A percentile compares a stretch with the other conserved stretches of the same genome.
Conservation (phyloP, 202 grass and related monocot genomes). For the Dendrocalamus latiflorus region DNA sequence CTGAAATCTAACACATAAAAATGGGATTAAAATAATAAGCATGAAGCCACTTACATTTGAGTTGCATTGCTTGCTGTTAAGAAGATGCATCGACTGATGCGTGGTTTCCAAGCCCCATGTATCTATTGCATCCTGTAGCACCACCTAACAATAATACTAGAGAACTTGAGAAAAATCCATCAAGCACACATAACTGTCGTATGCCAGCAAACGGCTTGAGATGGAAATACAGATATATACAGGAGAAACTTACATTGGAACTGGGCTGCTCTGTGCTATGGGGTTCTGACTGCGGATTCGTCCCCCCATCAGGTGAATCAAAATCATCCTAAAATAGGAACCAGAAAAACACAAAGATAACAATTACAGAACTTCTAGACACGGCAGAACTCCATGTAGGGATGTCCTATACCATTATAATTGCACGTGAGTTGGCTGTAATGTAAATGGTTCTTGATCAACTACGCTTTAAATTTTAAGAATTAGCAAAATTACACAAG, state of each 20-base stretch:
- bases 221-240: background rate
- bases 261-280: background rate
- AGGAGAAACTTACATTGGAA: constrained; percentile 15
- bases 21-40: background rate
- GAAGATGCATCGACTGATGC: background rate
- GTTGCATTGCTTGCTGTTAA: background rate
- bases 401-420: background rate
- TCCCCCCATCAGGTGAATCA: background rate
- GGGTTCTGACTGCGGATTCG: constrained; percentile 18
- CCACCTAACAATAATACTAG: constrained; percentile 12
- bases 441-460: background rate
- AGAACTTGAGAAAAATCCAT: background rate
- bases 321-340: constrained; percentile 21
- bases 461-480: background rate
- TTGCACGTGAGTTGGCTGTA: background rate
- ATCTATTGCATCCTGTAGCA: constrained; percentile 12
- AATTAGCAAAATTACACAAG: background rate
- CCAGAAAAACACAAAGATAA: background rate
- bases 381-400: background rate
- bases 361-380: background rate
- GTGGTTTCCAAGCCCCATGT: constrained; percentile 3
- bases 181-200: background rate
- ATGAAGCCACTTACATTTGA: constrained; percentile 28
- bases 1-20: constrained; percentile 3
- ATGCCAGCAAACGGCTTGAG: background rate